phyloP scores from a whole-genome alignment of 2,329 filamentous ascomycete species.

The Clarireedia homoeocarpa region DNA sequence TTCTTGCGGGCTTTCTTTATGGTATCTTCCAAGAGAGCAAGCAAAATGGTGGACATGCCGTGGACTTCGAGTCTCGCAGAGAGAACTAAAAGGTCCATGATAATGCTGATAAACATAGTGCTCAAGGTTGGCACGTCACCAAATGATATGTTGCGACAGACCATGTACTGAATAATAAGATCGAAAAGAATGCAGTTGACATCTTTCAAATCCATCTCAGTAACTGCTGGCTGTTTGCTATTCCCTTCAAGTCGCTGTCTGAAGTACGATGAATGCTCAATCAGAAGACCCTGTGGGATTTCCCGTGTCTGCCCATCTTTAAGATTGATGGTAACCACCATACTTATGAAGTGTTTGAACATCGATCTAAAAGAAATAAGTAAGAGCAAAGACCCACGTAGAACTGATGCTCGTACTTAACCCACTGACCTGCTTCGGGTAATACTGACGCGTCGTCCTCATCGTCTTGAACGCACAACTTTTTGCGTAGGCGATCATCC shows the following conservation, averaged over 20 bases:
- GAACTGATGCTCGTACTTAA: not conserved
- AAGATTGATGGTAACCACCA: not conserved
- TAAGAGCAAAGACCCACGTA: not conserved
- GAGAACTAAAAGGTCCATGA: not conserved
- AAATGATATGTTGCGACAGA: not conserved
- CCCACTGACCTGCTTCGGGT: not conserved
- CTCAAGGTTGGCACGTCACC: not conserved
- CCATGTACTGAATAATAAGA: slow-evolving; percentile 5
- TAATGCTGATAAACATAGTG: not conserved
- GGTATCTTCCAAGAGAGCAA: not conserved
- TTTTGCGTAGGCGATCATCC: not conserved
- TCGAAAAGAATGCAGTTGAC: slow-evolving; percentile 4
- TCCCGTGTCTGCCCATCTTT: not conserved
- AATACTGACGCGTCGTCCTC: not conserved
- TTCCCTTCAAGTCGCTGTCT: not conserved
- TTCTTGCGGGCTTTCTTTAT: slow-evolving; percentile 1
- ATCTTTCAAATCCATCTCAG: not conserved
- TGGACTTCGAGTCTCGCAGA: not conserved
- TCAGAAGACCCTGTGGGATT: not conserved
- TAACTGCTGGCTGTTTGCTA: not conserved
- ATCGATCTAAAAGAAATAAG: too few relatives aligned
- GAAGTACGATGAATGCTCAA: slow-evolving; percentile 1
- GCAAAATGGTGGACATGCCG: not conserved
- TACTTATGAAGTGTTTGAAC: too few relatives aligned
- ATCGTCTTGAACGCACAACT: not conserved